Percentiles rank a stretch among this genome's conserved stretches.
phyloP scores from a whole-genome alignment of 371 early-diverging fungal genomes.

The Rhizopus sp. region DNA sequence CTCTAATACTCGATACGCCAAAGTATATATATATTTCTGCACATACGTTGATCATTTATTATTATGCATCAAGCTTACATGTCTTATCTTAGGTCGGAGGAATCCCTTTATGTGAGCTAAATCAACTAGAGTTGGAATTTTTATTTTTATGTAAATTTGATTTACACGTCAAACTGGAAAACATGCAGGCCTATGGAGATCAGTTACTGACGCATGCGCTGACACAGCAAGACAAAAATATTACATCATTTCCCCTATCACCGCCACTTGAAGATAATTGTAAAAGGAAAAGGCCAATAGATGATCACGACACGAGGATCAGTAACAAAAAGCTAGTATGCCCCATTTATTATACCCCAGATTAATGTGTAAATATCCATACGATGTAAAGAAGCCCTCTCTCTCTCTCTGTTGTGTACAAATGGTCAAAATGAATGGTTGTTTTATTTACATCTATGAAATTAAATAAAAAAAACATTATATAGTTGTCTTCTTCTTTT shows the following conservation, averaged over 20 bases:
- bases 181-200: slow-evolving; percentile 74
- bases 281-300: background rate
- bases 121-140: slow-evolving; percentile 88
- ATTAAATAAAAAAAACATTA: no score
- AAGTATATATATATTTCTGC: slow-evolving; percentile 39
- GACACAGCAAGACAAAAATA: background rate
- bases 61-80: background rate
- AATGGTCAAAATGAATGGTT: background rate
- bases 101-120: slow-evolving; percentile 78
- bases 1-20: slow-evolving; percentile 76
- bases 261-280: background rate
- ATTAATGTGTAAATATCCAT: no score
- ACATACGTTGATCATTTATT: background rate
- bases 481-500: slow-evolving; percentile 55
- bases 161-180: slow-evolving; percentile 66
- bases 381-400: background rate
- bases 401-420: background rate
- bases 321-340: background rate
- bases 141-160: slow-evolving; percentile 83
- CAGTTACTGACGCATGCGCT: slow-evolving; percentile 47
- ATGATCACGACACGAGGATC: background rate
- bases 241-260: background rate
- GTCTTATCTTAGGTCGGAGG: slow-evolving; percentile 74
- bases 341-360: background rate
- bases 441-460: slow-evolving; percentile 1